Conservation (phyloP, 1,139 yeast genomes). For the Saccharomycopsis crataegensis region DNA sequence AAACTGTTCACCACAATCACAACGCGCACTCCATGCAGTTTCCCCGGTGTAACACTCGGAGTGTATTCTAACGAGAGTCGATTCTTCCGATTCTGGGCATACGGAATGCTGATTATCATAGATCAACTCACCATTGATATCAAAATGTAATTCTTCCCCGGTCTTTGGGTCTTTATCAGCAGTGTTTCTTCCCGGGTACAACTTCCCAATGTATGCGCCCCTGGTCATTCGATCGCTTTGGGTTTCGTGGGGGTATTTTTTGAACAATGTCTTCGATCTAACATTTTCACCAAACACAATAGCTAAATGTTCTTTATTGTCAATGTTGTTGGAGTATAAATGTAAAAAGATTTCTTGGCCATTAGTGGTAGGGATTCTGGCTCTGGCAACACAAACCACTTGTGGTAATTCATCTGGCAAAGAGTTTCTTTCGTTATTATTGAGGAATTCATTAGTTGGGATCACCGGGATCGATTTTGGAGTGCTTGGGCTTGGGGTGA, state of each 20-base stretch:
- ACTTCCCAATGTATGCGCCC: slow-evolving; percentile 89
- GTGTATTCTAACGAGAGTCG: slow-evolving; percentile 73
- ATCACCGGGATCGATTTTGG: slow-evolving; percentile 26
- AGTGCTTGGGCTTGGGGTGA: slow-evolving; percentile 25
- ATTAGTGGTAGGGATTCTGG: slow-evolving; percentile 86
- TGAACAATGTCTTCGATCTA: slow-evolving; percentile 67
- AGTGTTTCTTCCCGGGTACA: slow-evolving; percentile 72
- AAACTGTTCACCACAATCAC: slow-evolving; percentile 98
- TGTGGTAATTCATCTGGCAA: slow-evolving; percentile 43
- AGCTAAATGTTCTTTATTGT: slow-evolving; percentile 91
- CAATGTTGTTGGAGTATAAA: slow-evolving; percentile 76
- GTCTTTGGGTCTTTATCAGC: slow-evolving; percentile 56
- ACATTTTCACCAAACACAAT: slow-evolving; percentile 94
- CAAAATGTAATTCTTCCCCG: slow-evolving; percentile 40
- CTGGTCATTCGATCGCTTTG: slow-evolving; percentile 94
- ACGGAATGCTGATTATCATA: slow-evolving; percentile 32
- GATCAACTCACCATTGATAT: slow-evolving; percentile 43
- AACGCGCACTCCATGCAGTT: slow-evolving; percentile 97
- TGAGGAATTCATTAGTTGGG: slow-evolving; percentile 12
- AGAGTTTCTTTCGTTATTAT: slow-evolving; percentile 27
- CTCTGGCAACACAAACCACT: slow-evolving; percentile 88
- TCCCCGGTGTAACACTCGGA: slow-evolving; percentile 99
- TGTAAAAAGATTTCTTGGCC: slow-evolving; percentile 93
- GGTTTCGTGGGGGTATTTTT: slow-evolving; percentile 57
- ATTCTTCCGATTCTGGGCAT: slow-evolving; percentile 25